These are phyloP conservation scores for Penicillium hesseltinei DNA, from an alignment of 2,329 filamentous ascomycete genomes.

Conservation along the genomic window DNA sequence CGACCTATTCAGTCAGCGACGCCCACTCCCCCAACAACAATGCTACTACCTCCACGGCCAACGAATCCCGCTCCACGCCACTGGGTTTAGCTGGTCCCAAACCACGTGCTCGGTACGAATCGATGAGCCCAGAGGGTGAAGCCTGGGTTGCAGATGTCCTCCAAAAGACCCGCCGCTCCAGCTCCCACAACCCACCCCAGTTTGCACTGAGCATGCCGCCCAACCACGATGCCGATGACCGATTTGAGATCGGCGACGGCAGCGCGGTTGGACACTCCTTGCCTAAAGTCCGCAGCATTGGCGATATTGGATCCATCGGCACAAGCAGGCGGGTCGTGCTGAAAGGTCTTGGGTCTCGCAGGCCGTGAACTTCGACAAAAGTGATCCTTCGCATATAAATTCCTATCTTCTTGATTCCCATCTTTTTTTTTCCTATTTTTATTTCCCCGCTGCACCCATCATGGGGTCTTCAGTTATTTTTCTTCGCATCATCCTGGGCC, in stretches of 20 bases:
- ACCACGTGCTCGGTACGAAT: conserved; percentile 38
- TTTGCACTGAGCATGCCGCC: conserved; percentile 23
- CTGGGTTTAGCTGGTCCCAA: conserved; percentile 48
- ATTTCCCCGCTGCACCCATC: background rate
- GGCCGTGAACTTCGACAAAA: conserved; percentile 3
- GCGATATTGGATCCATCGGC: conserved; percentile 38
- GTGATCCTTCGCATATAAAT: background rate
- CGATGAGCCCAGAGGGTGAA: conserved; percentile 47
- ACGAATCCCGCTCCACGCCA: conserved; percentile 34
- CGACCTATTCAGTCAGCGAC: conserved; percentile 36
- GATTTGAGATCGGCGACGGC: conserved; percentile 1
- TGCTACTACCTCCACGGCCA: conserved; percentile 9
- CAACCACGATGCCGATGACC: conserved; percentile 17
- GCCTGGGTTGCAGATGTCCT: conserved; percentile 50
- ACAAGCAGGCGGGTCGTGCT: conserved; percentile 41
- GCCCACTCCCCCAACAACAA: conserved; percentile 26
- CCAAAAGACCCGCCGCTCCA: conserved; percentile 43
- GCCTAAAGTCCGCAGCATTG: conserved; percentile 39
- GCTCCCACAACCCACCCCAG: conserved; percentile 31
- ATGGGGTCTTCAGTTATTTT: conserved; percentile 6
- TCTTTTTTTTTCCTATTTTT: background rate
- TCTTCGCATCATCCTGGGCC: conserved; percentile 6
- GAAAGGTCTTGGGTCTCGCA: conserved; percentile 34
- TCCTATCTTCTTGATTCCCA: background rate
- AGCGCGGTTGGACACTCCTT: conserved; percentile 14